These are phyloP conservation scores for Trifolium fragiferum DNA, from an alignment of 306 rosid genomes.

Conservation along the genomic window DNA sequence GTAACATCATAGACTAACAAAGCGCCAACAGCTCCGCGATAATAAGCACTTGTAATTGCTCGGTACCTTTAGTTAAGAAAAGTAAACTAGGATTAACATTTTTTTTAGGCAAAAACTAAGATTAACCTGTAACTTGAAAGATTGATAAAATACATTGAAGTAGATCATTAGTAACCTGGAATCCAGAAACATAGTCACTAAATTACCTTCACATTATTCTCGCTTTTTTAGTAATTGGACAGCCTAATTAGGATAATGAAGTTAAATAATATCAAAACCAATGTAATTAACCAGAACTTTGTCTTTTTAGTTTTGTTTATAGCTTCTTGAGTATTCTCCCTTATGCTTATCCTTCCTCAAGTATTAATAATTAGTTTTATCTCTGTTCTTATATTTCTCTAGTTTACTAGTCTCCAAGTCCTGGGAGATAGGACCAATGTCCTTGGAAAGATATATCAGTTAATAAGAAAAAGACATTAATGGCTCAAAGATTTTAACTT, in stretches of 20 bases:
- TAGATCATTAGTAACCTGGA: conserved; percentile 6
- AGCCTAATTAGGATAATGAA: neutral
- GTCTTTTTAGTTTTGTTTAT: neutral
- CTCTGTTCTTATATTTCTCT: conserved; percentile 2
- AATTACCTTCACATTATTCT: neutral
- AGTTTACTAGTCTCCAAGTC: neutral
- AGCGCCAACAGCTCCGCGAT: conserved; percentile 59
- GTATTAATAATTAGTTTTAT: neutral
- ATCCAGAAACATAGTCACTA: neutral
- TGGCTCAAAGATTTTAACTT: conserved; percentile 21
- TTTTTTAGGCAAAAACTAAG: neutral
- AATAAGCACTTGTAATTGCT: conserved; percentile 60
- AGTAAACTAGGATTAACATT: conserved; percentile 22
- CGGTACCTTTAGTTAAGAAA: conserved; percentile 46
- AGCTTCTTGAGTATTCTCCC: neutral
- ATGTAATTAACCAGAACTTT: no score
- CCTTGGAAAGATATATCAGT: conserved; percentile 7
- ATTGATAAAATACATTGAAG: conserved; percentile 12
- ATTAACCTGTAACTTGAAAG: conserved; percentile 10
- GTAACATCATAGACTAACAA: conserved; percentile 55
- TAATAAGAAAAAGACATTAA: conserved; percentile 1
- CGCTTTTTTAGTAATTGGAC: neutral
- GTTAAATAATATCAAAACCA: conserved; percentile 8
- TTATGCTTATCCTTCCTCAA: conserved; percentile 3
- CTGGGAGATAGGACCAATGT: conserved; percentile 25